Evolutionary conservation across 1,284 basidiomycete species (phyloP), one percentile per base, ranked within the genome.

Genomic region (Naganishia sp.): DNA sequence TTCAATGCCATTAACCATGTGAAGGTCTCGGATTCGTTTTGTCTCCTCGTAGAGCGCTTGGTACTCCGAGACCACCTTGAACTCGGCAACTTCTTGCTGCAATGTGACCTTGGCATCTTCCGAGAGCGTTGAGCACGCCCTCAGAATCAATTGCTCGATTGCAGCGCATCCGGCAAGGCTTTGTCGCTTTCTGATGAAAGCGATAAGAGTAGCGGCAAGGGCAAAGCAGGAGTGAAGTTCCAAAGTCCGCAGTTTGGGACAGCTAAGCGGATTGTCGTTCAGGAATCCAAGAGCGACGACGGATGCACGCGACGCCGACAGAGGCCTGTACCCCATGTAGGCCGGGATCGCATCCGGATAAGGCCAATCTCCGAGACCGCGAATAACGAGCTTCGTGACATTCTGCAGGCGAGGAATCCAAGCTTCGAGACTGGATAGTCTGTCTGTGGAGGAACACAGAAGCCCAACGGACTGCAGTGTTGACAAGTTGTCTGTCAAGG

Each of bases 331-430:
- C 2, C 7, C 45, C 18, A 7, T 18, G 45, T 13, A 9, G 17
- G 21, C 11, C 18, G 21, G 45, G 11, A 7, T 46, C 45, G 18
- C 42, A 43, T 46, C 6, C 17, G 45, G 9, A 46, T 46, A 39
- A 10, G 35, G 35, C 35, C 35, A 39, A 39, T 9, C 7, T 2
- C 7, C 35, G 10, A 39, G 4, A 17, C 21, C 21, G 9, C 35
- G 35, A 35, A 60, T 60, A 11, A 35, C n/a, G 11, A 60, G 46
- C 32, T 35, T 60, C n/a, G 57, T 60, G 6, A 60, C 31, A n/a
- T 50, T 50, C 10, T 32, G 18, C 17, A 60, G 39, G 10, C 46
- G 57, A 31, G 57, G 50, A 5, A 39, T 32, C 57, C 57, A 60
- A 28, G 52, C 7, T 41, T 39, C 1, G 52, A 54, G 2, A 7